phyloP scores from a whole-genome alignment of 805 yeast genomes.

The Candida xiaguanensis region DNA sequence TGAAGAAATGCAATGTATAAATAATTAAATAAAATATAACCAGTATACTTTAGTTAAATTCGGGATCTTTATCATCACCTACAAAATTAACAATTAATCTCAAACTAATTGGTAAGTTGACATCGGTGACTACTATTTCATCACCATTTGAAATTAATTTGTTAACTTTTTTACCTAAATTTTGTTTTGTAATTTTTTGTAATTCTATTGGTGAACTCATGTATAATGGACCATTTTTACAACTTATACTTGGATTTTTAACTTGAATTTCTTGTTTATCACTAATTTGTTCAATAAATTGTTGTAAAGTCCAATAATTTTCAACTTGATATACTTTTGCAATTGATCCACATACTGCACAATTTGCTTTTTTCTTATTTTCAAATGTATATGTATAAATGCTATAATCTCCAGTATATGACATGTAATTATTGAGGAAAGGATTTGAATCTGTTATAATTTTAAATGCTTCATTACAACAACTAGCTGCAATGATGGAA shows the following conservation, averaged over 20 bases:
- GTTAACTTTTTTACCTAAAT: conserved; percentile 31
- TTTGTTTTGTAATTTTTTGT: conserved; percentile 43
- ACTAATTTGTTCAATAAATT: conserved; percentile 40
- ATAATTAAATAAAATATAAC: not conserved
- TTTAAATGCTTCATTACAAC: conserved; percentile 84
- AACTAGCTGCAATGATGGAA: conserved; percentile 85
- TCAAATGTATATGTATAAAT: conserved; percentile 71
- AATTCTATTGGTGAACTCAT: conserved; percentile 45
- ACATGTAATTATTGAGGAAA: conserved; percentile 70
- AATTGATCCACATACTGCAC: conserved; percentile 71
- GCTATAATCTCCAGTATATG: conserved; percentile 80
- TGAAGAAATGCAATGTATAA: conserved; percentile 44
- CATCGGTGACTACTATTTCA: conserved; percentile 53
- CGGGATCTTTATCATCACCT: conserved; percentile 24
- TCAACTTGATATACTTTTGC: conserved; percentile 22
- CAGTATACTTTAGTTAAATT: conserved; percentile 9
- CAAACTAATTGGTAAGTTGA: conserved; percentile 45
- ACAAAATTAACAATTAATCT: conserved; percentile 19
- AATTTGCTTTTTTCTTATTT: conserved; percentile 55
- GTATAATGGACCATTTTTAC: conserved; percentile 38
- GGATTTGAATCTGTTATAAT: conserved; percentile 70
- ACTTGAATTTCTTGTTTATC: conserved; percentile 30
- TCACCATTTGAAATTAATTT: conserved; percentile 41
- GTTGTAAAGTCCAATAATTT: conserved; percentile 34
- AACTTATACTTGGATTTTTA: conserved; percentile 44